phyloP scores from a whole-genome alignment of 192 early-diverging fungal genomes.

The Dimargaris xerosporica region DNA sequence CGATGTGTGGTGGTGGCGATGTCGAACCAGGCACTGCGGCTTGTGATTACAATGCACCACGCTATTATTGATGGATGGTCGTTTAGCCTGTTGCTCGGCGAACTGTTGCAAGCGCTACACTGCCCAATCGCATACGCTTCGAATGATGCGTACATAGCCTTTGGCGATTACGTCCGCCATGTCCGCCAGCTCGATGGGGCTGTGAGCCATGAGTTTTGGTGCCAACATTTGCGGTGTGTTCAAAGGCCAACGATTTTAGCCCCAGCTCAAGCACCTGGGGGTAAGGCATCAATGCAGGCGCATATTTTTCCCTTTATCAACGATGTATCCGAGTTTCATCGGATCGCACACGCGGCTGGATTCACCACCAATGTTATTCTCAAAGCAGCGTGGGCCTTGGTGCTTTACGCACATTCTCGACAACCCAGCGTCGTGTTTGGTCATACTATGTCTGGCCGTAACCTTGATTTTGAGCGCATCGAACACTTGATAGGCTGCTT shows the following conservation, averaged over 20 bases:
- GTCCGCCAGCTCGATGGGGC: neutral
- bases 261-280: neutral
- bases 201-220: neutral
- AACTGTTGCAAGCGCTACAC: neutral
- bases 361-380: neutral
- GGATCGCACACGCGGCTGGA: neutral
- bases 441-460: neutral
- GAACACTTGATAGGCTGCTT: neutral
- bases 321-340: neutral
- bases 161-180: neutral
- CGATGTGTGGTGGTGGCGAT: neutral
- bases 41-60: neutral
- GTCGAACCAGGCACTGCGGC: neutral
- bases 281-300: neutral
- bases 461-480: neutral
- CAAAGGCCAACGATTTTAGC: neutral
- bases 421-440: neutral
- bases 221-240: neutral
- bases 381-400: conserved; percentile 1
- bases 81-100: neutral
- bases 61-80: conserved; percentile 1
- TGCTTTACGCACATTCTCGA: neutral
- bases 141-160: neutral
- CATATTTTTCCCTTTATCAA: neutral
- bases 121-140: neutral